Conservation (phyloP, 2,329 filamentous ascomycete genomes). For the Pseudopithomyces maydicus region DNA sequence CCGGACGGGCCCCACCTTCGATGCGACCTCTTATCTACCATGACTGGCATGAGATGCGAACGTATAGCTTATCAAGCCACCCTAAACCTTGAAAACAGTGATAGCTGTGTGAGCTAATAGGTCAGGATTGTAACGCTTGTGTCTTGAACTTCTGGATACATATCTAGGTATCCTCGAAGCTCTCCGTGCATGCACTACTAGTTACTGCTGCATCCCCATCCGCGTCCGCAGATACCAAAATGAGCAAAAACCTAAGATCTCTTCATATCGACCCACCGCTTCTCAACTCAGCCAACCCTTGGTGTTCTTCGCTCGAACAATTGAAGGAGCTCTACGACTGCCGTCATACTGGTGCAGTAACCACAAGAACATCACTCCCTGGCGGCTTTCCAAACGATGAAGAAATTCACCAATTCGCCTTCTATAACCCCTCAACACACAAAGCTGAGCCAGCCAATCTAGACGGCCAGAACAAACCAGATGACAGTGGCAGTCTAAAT, state of each 20-base stretch:
- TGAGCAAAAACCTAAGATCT: conserved; percentile 25
- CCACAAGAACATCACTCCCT: conserved; percentile 71
- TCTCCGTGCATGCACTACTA: too few species aligned
- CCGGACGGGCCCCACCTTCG: neutral
- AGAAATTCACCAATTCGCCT: conserved; percentile 66
- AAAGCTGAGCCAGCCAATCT: conserved; percentile 23
- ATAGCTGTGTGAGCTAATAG: too few species aligned
- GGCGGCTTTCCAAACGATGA: conserved; percentile 68
- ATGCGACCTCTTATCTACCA: neutral
- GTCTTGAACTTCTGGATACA: too few species aligned
- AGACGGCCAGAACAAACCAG: conserved; percentile 22
- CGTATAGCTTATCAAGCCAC: too few species aligned
- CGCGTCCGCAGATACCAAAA: neutral
- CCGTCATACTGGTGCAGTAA: conserved; percentile 72
- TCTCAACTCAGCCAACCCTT: conserved; percentile 76
- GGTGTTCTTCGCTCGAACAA: conserved; percentile 70
- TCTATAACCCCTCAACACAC: conserved; percentile 61
- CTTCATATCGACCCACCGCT: conserved; percentile 67
- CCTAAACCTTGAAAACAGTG: too few species aligned
- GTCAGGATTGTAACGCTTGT: too few species aligned
- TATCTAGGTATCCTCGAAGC: neutral
- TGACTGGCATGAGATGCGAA: too few species aligned
- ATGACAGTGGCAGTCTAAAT: conserved; percentile 58
- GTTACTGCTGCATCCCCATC: too few species aligned
- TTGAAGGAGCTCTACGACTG: conserved; percentile 65